Evolutionary conservation across 2,329 filamentous ascomycete genomes (phyloP).

Genomic region (Atkinsonella hypoxylon): DNA sequence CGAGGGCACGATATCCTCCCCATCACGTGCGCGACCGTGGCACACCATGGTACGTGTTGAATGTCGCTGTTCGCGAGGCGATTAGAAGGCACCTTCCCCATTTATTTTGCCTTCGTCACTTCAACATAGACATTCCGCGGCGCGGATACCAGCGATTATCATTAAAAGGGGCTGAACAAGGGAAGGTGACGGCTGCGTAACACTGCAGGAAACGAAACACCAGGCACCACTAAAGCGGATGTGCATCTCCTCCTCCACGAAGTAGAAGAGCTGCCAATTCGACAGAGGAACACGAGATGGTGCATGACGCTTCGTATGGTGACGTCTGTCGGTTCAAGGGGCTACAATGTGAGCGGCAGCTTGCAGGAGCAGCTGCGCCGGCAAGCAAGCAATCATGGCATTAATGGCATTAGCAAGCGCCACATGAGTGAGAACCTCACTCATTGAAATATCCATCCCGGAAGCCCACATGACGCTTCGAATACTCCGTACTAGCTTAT

Average conservation of each 20-base stretch:
- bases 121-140: no score
- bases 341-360: not conserved
- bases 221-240: not conserved
- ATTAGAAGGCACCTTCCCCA: no score
- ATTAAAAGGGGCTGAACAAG: not conserved
- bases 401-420: not conserved
- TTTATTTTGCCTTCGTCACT: no score
- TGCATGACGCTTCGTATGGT: not conserved
- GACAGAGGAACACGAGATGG: not conserved
- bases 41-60: no score
- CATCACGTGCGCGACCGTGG: no score
- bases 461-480: no score
- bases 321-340: not conserved
- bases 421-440: not conserved
- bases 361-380: not conserved
- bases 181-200: not conserved
- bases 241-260: not conserved
- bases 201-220: not conserved
- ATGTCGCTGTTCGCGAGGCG: no score
- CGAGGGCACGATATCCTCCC: no score
- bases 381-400: not conserved
- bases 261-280: not conserved
- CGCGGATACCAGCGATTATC: not conserved
- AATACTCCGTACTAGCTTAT: no score
- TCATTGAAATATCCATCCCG: no score